phyloP scores from a whole-genome alignment of 306 rosid genomes.

The Ammopiptanthus mongolicus region DNA sequence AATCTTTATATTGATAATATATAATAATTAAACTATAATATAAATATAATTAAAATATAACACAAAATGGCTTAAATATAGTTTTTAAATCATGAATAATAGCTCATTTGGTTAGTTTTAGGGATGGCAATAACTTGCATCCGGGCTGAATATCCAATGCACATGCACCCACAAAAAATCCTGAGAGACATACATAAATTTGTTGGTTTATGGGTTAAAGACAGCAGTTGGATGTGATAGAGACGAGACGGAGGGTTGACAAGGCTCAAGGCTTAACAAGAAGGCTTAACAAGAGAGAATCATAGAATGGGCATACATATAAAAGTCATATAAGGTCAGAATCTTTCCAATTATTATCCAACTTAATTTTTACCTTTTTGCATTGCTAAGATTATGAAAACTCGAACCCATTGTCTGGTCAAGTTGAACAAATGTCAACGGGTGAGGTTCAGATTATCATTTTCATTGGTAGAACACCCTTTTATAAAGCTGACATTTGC shows the following conservation, averaged over 20 bases:
- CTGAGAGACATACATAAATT: not conserved
- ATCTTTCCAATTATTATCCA: not conserved
- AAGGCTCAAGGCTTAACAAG: not conserved
- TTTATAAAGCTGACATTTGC: not conserved
- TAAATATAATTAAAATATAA: not conserved
- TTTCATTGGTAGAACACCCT: not conserved
- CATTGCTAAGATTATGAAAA: not conserved
- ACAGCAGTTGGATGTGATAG: slow-evolving; percentile 3
- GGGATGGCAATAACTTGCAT: not conserved
- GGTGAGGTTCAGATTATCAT: not conserved
- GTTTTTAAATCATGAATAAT: not conserved
- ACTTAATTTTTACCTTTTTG: not conserved
- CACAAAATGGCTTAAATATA: not conserved
- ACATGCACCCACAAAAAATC: not conserved
- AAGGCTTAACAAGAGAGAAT: not conserved
- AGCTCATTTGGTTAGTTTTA: not conserved
- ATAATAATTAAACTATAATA: no score
- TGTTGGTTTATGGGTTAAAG: not conserved
- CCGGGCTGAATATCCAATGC: not conserved
- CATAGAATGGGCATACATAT: not conserved
- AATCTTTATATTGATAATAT: no score
- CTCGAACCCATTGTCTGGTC: not conserved
- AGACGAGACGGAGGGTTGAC: slow-evolving; percentile 12
- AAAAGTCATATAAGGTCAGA: not conserved
- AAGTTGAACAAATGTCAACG: not conserved